Evolutionary conservation across 495 filamentous ascomycete genomes (phyloP).

Genomic region (Hapsidospora chrysogenum): DNA sequence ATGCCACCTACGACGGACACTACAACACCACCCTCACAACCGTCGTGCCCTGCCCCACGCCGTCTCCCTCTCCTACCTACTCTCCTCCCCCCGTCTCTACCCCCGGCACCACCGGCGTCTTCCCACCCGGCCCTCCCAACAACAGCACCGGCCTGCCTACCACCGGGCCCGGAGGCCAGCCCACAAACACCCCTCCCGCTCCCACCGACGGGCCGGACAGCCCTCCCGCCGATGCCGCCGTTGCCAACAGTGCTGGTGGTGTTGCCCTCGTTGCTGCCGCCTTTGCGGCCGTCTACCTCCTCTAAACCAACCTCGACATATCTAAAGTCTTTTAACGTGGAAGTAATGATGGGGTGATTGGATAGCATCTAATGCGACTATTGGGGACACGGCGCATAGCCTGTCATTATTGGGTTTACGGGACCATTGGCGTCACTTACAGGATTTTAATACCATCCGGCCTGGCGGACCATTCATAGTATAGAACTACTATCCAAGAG

Average conservation of each 20-base stretch:
- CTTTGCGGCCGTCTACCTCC: slow-evolving; percentile 4
- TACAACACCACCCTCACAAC: slow-evolving; percentile 16
- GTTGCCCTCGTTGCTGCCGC: slow-evolving; percentile 5
- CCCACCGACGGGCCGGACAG: not conserved
- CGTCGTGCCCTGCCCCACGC: not conserved
- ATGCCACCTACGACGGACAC: slow-evolving; percentile 13
- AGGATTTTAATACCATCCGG: not conserved
- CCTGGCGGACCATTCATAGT: slow-evolving; percentile 1
- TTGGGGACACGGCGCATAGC: too few relatives aligned
- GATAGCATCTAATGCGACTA: too few relatives aligned
- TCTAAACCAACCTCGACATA: not conserved
- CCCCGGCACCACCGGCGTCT: not conserved
- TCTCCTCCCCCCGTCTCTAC: not conserved
- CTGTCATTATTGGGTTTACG: too few relatives aligned
- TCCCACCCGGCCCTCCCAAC: not conserved
- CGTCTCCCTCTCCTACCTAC: not conserved
- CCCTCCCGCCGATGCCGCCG: slow-evolving; percentile 2
- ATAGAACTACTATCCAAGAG: too few relatives aligned
- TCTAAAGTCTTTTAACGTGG: not conserved
- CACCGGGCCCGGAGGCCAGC: not conserved
- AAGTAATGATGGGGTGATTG: not conserved
- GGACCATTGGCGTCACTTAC: not conserved
- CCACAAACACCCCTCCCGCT: slow-evolving; percentile 4
- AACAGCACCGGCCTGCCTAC: not conserved
- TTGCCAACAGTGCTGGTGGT: slow-evolving; percentile 2